Conservation (phyloP, 192 early-diverging fungal genomes). For the Coemansia sp. region DNA sequence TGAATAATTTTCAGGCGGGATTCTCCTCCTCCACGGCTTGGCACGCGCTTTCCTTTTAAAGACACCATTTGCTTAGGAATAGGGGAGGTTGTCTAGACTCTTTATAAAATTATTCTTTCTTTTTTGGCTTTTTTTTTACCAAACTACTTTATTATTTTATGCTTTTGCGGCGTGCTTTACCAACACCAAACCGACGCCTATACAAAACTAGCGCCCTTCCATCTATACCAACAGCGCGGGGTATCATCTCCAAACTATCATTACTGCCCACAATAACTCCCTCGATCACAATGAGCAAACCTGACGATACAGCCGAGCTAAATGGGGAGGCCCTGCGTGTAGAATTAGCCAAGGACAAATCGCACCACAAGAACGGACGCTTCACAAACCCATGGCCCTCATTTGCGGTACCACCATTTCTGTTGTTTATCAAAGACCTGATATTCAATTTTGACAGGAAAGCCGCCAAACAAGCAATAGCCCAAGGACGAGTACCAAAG, state of each 20-base stretch:
- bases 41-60: background rate
- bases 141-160: background rate
- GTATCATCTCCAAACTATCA: background rate
- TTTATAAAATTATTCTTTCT: background rate
- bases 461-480: constrained; percentile 18
- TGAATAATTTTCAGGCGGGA: too few species aligned
- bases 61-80: background rate
- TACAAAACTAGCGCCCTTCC: background rate
- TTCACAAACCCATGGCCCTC: constrained; percentile 74
- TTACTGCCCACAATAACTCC: background rate
- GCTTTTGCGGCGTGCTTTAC: background rate
- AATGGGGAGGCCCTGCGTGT: background rate
- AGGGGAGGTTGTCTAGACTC: too few species aligned
- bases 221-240: background rate
- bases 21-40: background rate
- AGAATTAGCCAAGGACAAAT: constrained; percentile 24
- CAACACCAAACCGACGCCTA: background rate
- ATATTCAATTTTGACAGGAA: constrained; percentile 15
- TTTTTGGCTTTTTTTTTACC: background rate
- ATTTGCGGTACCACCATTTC: constrained; percentile 18
- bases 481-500: constrained; percentile 32
- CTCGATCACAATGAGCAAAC: background rate
- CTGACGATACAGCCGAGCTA: background rate
- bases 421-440: constrained; percentile 21
- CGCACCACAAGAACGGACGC: constrained; percentile 61